A percentile compares a stretch with the other conserved stretches of the same genome.
Evolutionary conservation across 176 grass and related monocot species (phyloP).

Genomic region (Tuctoria greenei): DNA sequence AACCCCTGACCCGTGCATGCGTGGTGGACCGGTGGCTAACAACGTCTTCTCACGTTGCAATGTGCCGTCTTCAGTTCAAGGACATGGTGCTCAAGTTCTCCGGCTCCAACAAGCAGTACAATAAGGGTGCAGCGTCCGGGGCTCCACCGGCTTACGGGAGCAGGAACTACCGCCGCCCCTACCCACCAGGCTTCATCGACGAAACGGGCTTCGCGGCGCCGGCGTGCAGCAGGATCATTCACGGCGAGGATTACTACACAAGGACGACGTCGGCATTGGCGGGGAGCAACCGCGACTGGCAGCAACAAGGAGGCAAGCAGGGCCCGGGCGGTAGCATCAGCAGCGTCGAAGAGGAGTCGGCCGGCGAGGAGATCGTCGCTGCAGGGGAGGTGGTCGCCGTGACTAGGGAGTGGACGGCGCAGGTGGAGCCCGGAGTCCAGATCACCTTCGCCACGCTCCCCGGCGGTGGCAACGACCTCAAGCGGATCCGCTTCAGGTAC

Average conservation of each 20-base stretch:
- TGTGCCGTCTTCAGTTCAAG: constrained; percentile 76
- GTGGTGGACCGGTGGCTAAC: constrained; percentile 11
- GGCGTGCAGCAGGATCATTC: neutral
- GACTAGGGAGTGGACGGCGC: constrained; percentile 85
- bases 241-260: constrained; percentile 41
- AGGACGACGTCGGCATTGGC: neutral
- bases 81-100: constrained; percentile 99
- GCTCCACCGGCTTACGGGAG: constrained; percentile 36
- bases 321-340: constrained; percentile 23
- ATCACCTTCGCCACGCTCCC: constrained; percentile 89
- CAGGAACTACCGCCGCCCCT: constrained; percentile 51
- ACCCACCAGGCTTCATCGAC: constrained; percentile 47
- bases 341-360: constrained; percentile 16
- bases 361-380: constrained; percentile 29
- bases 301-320: constrained; percentile 7
- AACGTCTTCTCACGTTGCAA: constrained; percentile 22
- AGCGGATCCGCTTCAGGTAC: constrained; percentile 97
- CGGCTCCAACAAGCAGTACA: constrained; percentile 71
- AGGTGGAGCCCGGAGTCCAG: constrained; percentile 95
- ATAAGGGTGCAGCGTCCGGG: constrained; percentile 39
- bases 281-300: constrained; percentile 20
- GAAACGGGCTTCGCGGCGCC: constrained; percentile 32
- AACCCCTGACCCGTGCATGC: neutral
- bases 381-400: constrained; percentile 47
- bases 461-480: constrained; percentile 83